A percentile compares a stretch with the other conserved stretches of the same genome.
Conservation (phyloP, 208 protist species). For the Acanthamoeba lenticulata region DNA sequence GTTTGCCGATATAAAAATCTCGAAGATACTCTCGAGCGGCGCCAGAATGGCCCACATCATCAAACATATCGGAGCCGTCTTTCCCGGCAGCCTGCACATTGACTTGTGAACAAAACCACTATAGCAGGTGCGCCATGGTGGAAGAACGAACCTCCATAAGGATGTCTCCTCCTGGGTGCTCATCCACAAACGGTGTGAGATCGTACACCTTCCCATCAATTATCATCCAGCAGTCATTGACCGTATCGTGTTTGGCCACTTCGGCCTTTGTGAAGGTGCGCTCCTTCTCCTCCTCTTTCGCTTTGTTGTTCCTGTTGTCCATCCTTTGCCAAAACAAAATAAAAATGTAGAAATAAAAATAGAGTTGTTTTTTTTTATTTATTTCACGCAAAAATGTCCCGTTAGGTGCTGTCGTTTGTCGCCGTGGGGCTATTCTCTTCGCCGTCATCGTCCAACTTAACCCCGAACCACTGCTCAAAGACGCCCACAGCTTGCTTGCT, state of each 20-base stretch:
- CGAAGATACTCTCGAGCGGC: neutral
- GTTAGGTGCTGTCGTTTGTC: neutral
- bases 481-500: neutral
- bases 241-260: constrained; percentile 47
- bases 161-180: constrained; percentile 65
- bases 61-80: constrained; percentile 14
- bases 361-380: too few relatives aligned
- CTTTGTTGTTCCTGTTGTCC: neutral
- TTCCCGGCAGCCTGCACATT: constrained; percentile 12
- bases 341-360: too few relatives aligned
- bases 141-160: constrained; percentile 2
- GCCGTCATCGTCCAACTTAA: neutral
- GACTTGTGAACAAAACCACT: neutral
- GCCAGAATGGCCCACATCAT: constrained; percentile 48
- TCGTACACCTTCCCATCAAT: constrained; percentile 62
- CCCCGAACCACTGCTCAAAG: neutral
- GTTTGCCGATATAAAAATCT: constrained; percentile 20
- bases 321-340: neutral
- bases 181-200: constrained; percentile 36
- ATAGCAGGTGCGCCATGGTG: neutral
- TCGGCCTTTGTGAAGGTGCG: neutral
- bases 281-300: neutral
- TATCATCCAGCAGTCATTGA: constrained; percentile 60
- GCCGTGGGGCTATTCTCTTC: too few relatives aligned
- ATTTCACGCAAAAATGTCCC: too few relatives aligned